These are phyloP conservation scores for Penicillium salamii DNA, from an alignment of 495 filamentous ascomycete genomes.

Conservation along the genomic window DNA sequence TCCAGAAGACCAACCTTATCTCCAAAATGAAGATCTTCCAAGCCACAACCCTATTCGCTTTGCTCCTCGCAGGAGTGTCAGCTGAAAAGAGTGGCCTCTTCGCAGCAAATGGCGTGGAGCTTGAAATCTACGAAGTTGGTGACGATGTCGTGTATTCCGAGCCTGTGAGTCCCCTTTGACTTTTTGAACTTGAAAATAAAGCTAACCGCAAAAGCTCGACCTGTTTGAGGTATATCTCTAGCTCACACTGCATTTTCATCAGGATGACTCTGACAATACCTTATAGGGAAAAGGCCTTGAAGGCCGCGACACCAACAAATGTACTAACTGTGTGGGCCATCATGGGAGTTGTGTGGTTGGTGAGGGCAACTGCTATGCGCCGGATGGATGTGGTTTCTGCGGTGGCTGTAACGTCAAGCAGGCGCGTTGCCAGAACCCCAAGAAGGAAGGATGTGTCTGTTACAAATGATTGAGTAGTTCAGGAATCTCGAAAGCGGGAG, in stretches of 20 bases:
- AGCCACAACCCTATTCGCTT: not conserved
- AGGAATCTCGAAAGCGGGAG: no score
- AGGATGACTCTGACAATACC: no score
- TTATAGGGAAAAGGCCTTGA: not conserved
- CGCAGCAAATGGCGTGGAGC: not conserved
- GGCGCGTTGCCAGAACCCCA: slow-evolving; percentile 2
- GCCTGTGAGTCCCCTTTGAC: not conserved
- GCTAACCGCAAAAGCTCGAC: not conserved
- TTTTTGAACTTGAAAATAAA: not conserved
- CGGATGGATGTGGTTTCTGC: not conserved
- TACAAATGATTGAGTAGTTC: slow-evolving; percentile 4
- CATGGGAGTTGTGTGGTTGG: slow-evolving; percentile 3
- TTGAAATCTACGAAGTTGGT: not conserved
- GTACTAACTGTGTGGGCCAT: slow-evolving; percentile 4
- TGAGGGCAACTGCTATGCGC: slow-evolving; percentile 1
- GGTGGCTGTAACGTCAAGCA: not conserved
- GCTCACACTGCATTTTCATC: not conserved
- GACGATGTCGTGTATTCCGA: not conserved
- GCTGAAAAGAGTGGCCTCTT: not conserved
- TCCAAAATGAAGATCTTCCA: slow-evolving; percentile 1
- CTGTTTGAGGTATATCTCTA: not conserved
- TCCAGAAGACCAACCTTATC: no score
- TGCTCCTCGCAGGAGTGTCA: not conserved
- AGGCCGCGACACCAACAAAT: not conserved
- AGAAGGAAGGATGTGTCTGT: not conserved